Evolutionary conservation across 2,329 filamentous ascomycete genomes (phyloP).

Genomic region (Sclerotinia borealis): DNA sequence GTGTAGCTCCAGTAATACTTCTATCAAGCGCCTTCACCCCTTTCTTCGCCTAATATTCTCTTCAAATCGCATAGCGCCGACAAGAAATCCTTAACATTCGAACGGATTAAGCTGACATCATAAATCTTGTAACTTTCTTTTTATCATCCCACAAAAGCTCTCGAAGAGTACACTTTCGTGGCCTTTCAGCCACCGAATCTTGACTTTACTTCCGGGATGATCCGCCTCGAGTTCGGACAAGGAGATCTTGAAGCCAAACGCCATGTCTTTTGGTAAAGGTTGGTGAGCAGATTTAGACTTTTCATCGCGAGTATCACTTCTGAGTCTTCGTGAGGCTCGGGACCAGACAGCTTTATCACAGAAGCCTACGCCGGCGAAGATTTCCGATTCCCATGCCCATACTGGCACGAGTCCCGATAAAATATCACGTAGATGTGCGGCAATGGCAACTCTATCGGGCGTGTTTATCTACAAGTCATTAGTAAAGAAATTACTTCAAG

Average conservation of each 20-base stretch:
- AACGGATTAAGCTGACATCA: neutral
- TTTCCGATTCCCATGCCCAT: slow-evolving; percentile 29
- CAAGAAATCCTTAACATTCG: too few species aligned
- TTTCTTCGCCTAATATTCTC: too few species aligned
- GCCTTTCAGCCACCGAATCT: slow-evolving; percentile 70
- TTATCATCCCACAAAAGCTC: slow-evolving; percentile 80
- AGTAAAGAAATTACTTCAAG: neutral
- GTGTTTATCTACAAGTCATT: neutral
- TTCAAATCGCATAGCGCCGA: too few species aligned
- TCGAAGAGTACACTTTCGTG: slow-evolving; percentile 69
- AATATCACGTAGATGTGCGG: slow-evolving; percentile 27
- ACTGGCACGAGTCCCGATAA: slow-evolving; percentile 24
- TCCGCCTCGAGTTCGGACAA: slow-evolving; percentile 32
- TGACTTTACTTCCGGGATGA: slow-evolving; percentile 40
- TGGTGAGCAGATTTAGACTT: slow-evolving; percentile 33
- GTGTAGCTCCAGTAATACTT: neutral
- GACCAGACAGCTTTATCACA: slow-evolving; percentile 32
- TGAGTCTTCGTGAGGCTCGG: slow-evolving; percentile 34
- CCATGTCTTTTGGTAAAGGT: slow-evolving; percentile 27
- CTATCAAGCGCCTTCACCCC: neutral
- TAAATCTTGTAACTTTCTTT: slow-evolving; percentile 34
- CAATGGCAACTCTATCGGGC: neutral
- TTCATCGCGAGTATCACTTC: slow-evolving; percentile 23
- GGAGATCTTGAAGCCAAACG: slow-evolving; percentile 54
- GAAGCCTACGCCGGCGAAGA: slow-evolving; percentile 26